Evolutionary conservation across 2,329 filamentous ascomycete genomes (phyloP).

Genomic region (Penicillium sp.): DNA sequence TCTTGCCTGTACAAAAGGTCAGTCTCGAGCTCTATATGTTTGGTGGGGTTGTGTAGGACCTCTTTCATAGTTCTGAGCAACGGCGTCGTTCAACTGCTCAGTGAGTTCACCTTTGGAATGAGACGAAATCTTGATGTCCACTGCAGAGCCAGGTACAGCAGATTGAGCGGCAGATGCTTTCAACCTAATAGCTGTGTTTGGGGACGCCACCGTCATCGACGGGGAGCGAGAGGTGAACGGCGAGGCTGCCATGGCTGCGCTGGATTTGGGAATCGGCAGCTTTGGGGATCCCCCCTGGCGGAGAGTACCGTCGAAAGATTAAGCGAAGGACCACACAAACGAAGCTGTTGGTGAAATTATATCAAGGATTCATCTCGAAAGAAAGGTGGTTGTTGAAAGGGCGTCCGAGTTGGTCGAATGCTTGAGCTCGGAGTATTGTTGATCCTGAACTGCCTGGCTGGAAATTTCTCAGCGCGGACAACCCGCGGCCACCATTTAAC

Average conservation of each 20-base stretch:
- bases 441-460: constrained; percentile 28
- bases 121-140: constrained; percentile 20
- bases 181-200: constrained; percentile 37
- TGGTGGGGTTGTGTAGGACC: constrained; percentile 53
- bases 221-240: constrained; percentile 47
- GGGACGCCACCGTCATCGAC: constrained; percentile 36
- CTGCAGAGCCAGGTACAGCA: constrained; percentile 22
- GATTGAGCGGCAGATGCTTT: constrained; percentile 40
- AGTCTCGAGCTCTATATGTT: background rate
- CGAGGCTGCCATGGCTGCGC: constrained; percentile 46
- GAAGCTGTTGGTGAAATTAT: background rate
- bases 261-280: background rate
- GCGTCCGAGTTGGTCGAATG: constrained; percentile 3
- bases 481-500: constrained; percentile 8
- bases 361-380: background rate
- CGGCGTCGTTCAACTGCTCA: constrained; percentile 81
- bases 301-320: background rate
- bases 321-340: too few species aligned
- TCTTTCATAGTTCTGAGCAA: constrained; percentile 88
- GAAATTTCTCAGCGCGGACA: constrained; percentile 34
- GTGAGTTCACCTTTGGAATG: constrained; percentile 51
- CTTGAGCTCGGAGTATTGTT: constrained; percentile 26
- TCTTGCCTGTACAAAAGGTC: constrained; percentile 64
- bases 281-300: background rate
- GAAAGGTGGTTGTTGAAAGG: background rate